Base-by-base conservation (phyloP, 2,329 filamentous ascomycete genomes). In the Colletotrichum sp. region DNA sequence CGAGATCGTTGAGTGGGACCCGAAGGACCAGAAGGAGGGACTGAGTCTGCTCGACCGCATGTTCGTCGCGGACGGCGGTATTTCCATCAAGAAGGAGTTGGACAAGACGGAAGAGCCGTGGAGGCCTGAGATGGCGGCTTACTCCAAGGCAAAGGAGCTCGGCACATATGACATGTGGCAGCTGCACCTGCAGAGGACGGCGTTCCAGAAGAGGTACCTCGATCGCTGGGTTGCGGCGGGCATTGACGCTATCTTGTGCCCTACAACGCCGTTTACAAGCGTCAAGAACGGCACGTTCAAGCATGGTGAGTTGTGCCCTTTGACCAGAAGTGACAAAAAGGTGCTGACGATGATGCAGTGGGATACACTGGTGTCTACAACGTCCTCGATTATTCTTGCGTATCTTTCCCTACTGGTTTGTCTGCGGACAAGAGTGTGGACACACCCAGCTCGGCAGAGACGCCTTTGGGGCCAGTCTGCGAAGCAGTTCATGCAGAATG, bases 181-280 rank as follows among this genome's bases (percentile, higher is more conserved):
- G 78, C 78, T 90, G 62, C 88, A 89, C 28, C 65, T 85, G 2
- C 87, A 90, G 74, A 83, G 88, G 9, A 83, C 85, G 1, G 85
- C 81, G 0, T 89, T 85, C 77, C 88, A 89, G 81, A 88, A 87
- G 77, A 80, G 81, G 12, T 88, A 89, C 67, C 81, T 89, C 0
- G 86, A 89, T 55, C 83, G 86, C 4, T 89, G 88, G 88, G 85
- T 85, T 39, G 81, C 80, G 63, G 85, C 85, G 0, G 87, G 86
- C 2, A 88, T 93, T 9, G 93, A 95, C 80, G 91, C 91, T 2
- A 87, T 95, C 10, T 81, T 95, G 2, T 91, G 90, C 67, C 92
- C 93, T 0, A 88, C 87, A 0, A 88, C 86, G 36, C 86, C 88
- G 1, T 89, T 86, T 66, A 85, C 84, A 55, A 84, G 83, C 0